These are phyloP conservation scores for Stygiomarasmius scandens DNA, from an alignment of 1,284 basidiomycete species.

Conservation along the genomic window DNA sequence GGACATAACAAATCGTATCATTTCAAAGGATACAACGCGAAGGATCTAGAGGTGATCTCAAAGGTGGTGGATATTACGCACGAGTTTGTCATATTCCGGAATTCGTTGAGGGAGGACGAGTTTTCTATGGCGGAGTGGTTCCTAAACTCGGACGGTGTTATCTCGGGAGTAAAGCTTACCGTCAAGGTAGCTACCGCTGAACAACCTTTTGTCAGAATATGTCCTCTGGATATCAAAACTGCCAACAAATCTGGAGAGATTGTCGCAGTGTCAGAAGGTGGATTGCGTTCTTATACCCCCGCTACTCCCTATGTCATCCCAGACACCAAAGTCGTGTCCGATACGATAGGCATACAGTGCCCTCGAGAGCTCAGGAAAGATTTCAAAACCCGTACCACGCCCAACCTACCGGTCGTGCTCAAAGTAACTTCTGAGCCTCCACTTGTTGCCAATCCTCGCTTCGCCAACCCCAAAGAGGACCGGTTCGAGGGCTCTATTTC, in stretches of 20 bases:
- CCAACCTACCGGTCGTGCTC: constrained; percentile 31
- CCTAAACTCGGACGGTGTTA: constrained; percentile 28
- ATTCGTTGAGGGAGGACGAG: constrained; percentile 25
- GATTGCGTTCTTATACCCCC: constrained; percentile 34
- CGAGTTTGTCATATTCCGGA: constrained; percentile 31
- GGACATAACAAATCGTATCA: constrained; percentile 32
- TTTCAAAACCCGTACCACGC: constrained; percentile 34
- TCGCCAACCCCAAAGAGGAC: constrained; percentile 23
- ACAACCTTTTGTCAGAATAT: constrained; percentile 32
- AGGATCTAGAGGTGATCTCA: constrained; percentile 32
- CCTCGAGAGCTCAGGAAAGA: constrained; percentile 31
- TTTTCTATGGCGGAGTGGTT: constrained; percentile 40
- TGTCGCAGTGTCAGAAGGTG: constrained; percentile 33
- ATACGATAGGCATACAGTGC: constrained; percentile 28
- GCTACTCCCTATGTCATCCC: constrained; percentile 32
- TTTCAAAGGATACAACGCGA: constrained; percentile 35
- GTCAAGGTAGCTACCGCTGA: constrained; percentile 34
- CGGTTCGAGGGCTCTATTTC: constrained; percentile 31
- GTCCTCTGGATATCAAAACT: constrained; percentile 34
- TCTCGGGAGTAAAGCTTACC: constrained; percentile 34
- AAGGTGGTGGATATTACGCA: constrained; percentile 33
- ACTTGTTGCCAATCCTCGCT: constrained; percentile 29
- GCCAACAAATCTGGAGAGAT: constrained; percentile 34
- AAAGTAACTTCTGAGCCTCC: constrained; percentile 32
- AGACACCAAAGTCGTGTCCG: constrained; percentile 28